Percentiles rank a stretch among this genome's conserved stretches.
phyloP scores from a whole-genome alignment of 2,329 filamentous ascomycete species.

The Dothideomycetes sp. region DNA sequence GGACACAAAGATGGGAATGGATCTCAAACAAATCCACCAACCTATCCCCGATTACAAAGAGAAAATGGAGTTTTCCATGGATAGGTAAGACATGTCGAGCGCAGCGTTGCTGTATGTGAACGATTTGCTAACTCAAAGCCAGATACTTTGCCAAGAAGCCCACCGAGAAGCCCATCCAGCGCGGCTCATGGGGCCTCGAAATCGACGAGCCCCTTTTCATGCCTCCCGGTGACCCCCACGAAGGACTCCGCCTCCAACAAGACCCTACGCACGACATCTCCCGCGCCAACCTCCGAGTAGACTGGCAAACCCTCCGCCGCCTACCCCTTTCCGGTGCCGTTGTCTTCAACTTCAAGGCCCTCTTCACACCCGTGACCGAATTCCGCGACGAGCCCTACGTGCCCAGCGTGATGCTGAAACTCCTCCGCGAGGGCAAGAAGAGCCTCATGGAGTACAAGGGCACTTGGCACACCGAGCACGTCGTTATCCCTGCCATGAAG shows the following conservation, averaged over 20 bases:
- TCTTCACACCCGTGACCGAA: slow-evolving; percentile 64
- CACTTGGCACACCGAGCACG: slow-evolving; percentile 69
- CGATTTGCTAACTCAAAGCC: slow-evolving; percentile 2
- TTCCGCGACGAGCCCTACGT: slow-evolving; percentile 63
- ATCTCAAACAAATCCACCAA: slow-evolving; percentile 59
- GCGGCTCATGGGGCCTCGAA: slow-evolving; percentile 76
- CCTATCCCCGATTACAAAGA: slow-evolving; percentile 74
- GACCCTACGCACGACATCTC: slow-evolving; percentile 43
- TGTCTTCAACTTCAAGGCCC: slow-evolving; percentile 79
- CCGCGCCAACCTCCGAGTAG: slow-evolving; percentile 61
- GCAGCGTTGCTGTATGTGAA: not conserved
- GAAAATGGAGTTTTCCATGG: slow-evolving; percentile 83
- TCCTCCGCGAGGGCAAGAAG: slow-evolving; percentile 61
- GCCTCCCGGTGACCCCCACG: slow-evolving; percentile 56
- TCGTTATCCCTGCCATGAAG: slow-evolving; percentile 54
- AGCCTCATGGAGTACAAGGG: slow-evolving; percentile 68
- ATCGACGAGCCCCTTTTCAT: slow-evolving; percentile 65
- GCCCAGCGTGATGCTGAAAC: slow-evolving; percentile 55
- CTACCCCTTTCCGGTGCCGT: slow-evolving; percentile 65
- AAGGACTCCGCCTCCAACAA: slow-evolving; percentile 48
- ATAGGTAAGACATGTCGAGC: slow-evolving; percentile 43
- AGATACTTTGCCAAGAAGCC: slow-evolving; percentile 77
- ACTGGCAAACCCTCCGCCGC: slow-evolving; percentile 79
- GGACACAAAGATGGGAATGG: slow-evolving; percentile 59
- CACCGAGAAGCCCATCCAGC: slow-evolving; percentile 63